Base-by-base conservation (phyloP, 257 asterid species). In the Primulina huaijiensis region DNA sequence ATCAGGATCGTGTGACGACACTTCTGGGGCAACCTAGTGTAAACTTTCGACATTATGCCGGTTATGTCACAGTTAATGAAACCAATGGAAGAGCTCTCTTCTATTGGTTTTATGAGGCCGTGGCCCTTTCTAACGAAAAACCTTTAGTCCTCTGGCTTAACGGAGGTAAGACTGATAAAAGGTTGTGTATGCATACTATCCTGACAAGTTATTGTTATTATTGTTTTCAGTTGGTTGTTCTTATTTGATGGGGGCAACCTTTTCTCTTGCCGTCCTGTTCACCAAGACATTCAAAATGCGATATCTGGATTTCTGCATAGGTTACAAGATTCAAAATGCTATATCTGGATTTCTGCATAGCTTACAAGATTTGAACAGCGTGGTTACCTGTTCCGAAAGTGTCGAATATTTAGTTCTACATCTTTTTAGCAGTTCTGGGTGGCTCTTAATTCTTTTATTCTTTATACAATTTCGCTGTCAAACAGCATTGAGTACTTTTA, bases 91-190 rank as follows among this genome's bases (percentile, higher is more conserved):
- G 97, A 72, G 82, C 92, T 52, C 92, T 91, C 25, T 91, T 91
- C 72, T 91, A 91, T 79, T 92, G 98, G 98, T 90, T 92, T 76
- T 88, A 84, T 40, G 96, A 92, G 82, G 89, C 92, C 73, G 66
- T 79, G 16, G 70, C 71, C 58, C 80, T 67, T 2, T 78, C 97
- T 52, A 77, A 74, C 29, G 70, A 86, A 60, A 92, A 90, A 79
- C 97, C 98, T 82, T 67, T 92, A 75, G 90, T 92, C 7, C 91
- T 92, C 27, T 92, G 98, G 98, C 88, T 92, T 29, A 92, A 90
- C 70, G 97, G 98, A 88, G 98, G 98, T 92, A 83, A 77, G 79
- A 74, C 19, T 19, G 65, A 53, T 8, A 33, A 5, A 67, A 33
- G 53, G 33, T 5, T 33, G 34, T 65, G 8, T 38, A 38, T 9